Conservation (phyloP, 768 basidiomycete species). For the Infundibulicybe gibba region DNA sequence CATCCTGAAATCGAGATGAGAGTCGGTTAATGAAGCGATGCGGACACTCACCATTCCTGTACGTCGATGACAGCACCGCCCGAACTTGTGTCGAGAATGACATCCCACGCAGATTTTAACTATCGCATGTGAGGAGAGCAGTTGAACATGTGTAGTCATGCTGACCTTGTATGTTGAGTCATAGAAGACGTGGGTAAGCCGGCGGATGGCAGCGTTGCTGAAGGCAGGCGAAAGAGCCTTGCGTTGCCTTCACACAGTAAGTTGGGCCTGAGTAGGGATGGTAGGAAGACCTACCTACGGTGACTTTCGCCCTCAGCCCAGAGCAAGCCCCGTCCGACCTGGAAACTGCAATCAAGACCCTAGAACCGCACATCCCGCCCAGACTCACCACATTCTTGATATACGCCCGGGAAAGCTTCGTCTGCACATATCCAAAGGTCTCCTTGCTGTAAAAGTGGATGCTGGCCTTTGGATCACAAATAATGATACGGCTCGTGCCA, state of each 20-base stretch:
- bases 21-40: not conserved
- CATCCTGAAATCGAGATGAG: not conserved
- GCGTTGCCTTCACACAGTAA: not conserved
- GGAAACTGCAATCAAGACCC: conserved; percentile 19
- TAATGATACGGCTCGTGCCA: no score
- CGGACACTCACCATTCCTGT: conserved; percentile 29
- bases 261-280: not conserved
- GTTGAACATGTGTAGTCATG: no score
- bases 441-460: no score
- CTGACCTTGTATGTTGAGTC: conserved; percentile 36
- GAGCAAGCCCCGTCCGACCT: no score
- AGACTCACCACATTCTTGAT: conserved; percentile 7
- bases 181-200: conserved; percentile 32
- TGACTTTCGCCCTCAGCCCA: no score
- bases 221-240: no score
- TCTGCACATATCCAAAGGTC: conserved; percentile 3
- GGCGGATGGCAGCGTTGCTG: no score
- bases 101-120: no score
- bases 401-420: not conserved
- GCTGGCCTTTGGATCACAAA: no score
- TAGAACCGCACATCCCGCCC: conserved; percentile 37
- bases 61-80: conserved; percentile 32
- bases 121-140: conserved; percentile 4
- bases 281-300: no score
- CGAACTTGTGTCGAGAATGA: conserved; percentile 15